Evolutionary conservation across 1,139 yeast species (phyloP).

Genomic region (Sugiyamaella japonica): DNA sequence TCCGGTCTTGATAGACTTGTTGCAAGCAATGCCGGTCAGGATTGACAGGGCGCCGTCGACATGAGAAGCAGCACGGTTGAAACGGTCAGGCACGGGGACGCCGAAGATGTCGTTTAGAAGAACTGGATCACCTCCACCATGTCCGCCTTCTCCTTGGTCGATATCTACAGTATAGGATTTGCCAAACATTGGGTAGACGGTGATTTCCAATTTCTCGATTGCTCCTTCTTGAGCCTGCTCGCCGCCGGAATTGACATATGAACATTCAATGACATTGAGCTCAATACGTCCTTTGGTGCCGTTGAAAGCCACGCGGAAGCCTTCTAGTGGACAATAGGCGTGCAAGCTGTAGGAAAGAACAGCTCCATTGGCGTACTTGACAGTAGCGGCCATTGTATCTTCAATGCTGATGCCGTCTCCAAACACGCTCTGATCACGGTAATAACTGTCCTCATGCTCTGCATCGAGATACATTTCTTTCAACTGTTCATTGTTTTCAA

Average conservation of each 20-base stretch:
- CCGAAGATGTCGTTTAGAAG: conserved; percentile 25
- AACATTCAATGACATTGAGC: conserved; percentile 22
- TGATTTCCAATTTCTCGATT: conserved; percentile 21
- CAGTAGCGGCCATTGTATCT: conserved; percentile 24
- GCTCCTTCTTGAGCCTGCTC: conserved; percentile 24
- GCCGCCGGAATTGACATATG: conserved; percentile 26
- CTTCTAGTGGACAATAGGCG: conserved; percentile 25
- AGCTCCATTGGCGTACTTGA: conserved; percentile 24
- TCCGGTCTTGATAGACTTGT: conserved; percentile 23
- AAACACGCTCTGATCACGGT: conserved; percentile 25
- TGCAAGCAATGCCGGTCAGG: conserved; percentile 25
- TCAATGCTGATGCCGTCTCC: conserved; percentile 27
- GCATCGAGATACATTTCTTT: conserved; percentile 25
- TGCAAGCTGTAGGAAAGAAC: conserved; percentile 23
- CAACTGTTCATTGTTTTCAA: conserved; percentile 19
- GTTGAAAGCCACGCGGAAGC: conserved; percentile 25
- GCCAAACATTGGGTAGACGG: conserved; percentile 24
- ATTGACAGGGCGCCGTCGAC: conserved; percentile 26
- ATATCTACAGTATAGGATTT: conserved; percentile 21
- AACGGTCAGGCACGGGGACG: conserved; percentile 23
- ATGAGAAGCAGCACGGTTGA: conserved; percentile 25
- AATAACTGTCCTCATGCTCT: conserved; percentile 25
- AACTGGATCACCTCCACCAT: conserved; percentile 26
- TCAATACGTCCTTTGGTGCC: conserved; percentile 26
- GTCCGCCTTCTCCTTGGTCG: conserved; percentile 24